Base-by-base conservation (phyloP, 306 rosid genomes). In the Medicago lupulina region DNA sequence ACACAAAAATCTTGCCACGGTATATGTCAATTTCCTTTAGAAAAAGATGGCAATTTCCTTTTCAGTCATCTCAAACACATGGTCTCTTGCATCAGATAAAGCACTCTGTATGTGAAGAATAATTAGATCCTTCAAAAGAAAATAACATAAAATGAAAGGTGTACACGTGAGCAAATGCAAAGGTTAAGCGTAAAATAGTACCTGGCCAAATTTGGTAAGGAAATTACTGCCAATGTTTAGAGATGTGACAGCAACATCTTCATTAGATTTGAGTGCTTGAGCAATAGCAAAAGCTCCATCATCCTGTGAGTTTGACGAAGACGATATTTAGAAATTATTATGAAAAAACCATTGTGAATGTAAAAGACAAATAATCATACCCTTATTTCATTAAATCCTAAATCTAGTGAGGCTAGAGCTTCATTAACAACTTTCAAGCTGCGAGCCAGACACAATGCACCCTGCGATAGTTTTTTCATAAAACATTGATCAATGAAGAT, bases 351-450 rank as follows among this genome's bases (percentile, higher is more conserved):
- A 15, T 13, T 23, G 15, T 16, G 44, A 76, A 72, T 60, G 25
- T 11, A 34, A 70, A 6, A 28, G 1, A 57, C 43, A 69, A 62
- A 50, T 17, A 6, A 2, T 7, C 67, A 43, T 93, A 95, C 98
- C 96, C 98, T 85, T 81, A 95, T 95, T 87, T 95, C 98, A 67
- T 95, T 95, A 83, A 92, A 95, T 70, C 97, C 97, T 75, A 95
- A 85, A 81, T 95, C 98, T 55, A 95, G 78, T 16, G 97, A 88
- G 67, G 93, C 85, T 81, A 92, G 86, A 80, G 97, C 97, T 90
- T 95, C 98, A 71, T 95, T 95, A 49, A 95, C 98, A 75, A 95
- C 96, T 89, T 90, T 95, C 85, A 95, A 92, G 90, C 98, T 95
- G 68, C 98, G 98, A 75, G 98, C 98, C 71, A 95, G 83, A 81